Evolutionary conservation across 108 stramenopile species (phyloP), one percentile per base, ranked within the genome.

Genomic region (Skeletonema marinoi): DNA sequence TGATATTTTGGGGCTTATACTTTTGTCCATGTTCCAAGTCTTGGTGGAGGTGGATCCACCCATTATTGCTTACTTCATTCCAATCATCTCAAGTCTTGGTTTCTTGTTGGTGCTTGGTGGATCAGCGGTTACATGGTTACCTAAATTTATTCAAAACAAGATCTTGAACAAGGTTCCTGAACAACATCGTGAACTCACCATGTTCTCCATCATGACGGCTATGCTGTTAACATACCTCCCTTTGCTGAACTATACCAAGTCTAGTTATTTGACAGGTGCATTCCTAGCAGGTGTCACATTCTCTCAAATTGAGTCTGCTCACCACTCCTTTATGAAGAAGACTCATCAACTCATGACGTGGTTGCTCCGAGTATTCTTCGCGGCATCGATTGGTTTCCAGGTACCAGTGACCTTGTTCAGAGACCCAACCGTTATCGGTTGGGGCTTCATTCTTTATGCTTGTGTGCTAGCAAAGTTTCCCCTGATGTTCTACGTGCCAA

Each of bases 261-360:
- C 90, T 17, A 80, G 78, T 25, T 87, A 87, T 54, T 58, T 91
- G 30, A 75, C 83, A 68, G 90, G 90, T 16, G 88, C 88, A 32
- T 91, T 91, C 61, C 62, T 90, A 31, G 84, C 88, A 2, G 92
- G 92, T 6, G 50, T 87, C n/a, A 71, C 80, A n/a, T 88, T 89
- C 65, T 86, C 77, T 66, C 82, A 80, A 54, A 71, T 82, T 11
- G 69, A 86, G 29, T 36, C 35, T 16, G 79, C 81, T 68, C 89
- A 87, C 66, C 60, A 77, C 19, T 32, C 67, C 12, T 89, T 86
- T 56, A 79, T 73, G 19, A 61, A 82, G 39, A 69, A 87, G 33
- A 68, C 66, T 0, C 74, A 80, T 31, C 60, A 78, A 11, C 29
- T 86, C 14, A 63, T 86, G 65, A 68, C 72, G 1, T 89, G 87